Conservation (phyloP, 805 yeast species). For the Zygotorulaspora florentina region DNA sequence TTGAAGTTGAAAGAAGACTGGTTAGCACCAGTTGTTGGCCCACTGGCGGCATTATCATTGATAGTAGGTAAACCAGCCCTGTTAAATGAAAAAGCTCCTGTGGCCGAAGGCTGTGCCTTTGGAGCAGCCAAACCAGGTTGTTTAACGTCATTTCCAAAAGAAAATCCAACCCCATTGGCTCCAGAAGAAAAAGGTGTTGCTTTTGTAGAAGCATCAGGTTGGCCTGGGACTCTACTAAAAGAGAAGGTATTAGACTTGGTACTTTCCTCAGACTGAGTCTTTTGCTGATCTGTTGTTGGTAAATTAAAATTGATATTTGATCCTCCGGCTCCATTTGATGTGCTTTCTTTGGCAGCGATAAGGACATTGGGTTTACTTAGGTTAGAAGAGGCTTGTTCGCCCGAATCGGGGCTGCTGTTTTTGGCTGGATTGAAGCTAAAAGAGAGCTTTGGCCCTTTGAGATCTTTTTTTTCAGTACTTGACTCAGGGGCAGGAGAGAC, state of each 20-base stretch:
- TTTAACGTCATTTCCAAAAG: conserved; percentile 2
- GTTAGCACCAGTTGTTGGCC: background rate
- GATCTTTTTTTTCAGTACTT: too few species aligned
- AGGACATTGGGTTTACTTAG: too few species aligned
- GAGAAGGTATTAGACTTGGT: conserved; percentile 1
- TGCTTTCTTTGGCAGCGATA: background rate
- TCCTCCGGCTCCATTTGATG: background rate
- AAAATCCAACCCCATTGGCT: conserved; percentile 5
- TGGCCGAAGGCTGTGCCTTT: background rate
- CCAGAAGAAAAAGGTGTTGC: background rate
- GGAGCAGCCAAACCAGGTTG: background rate
- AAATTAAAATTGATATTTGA: background rate
- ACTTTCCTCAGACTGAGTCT: background rate
- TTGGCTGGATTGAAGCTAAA: too few species aligned
- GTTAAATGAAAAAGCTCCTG: conserved; percentile 1
- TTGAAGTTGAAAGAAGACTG: conserved; percentile 6
- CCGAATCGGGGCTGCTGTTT: too few species aligned
- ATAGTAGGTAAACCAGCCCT: conserved; percentile 1
- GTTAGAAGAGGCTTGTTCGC: too few species aligned
- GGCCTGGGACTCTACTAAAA: background rate
- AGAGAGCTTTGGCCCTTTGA: too few species aligned
- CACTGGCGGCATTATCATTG: background rate
- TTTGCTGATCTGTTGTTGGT: background rate
- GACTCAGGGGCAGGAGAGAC: background rate
- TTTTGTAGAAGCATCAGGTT: background rate